phyloP scores from a whole-genome alignment of 257 asterid genomes.

The Nicotiana noctiflora region DNA sequence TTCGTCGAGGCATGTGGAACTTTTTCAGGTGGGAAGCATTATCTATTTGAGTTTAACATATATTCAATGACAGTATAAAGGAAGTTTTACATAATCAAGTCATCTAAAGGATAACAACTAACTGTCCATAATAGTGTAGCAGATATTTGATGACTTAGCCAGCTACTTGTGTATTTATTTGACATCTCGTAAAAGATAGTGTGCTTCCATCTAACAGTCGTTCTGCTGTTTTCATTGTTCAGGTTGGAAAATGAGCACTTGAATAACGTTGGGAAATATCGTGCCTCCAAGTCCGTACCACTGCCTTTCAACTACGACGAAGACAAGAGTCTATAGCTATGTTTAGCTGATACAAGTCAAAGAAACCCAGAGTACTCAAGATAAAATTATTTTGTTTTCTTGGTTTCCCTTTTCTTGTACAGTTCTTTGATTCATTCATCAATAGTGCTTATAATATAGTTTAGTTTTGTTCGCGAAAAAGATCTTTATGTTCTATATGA shows the following conservation, averaged over 20 bases:
- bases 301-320: slow-evolving; percentile 74
- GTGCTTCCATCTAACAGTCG: background rate
- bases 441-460: background rate
- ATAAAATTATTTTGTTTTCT: background rate
- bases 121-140: background rate
- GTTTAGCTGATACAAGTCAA: background rate
- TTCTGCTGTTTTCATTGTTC: slow-evolving; percentile 10
- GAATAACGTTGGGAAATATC: slow-evolving; percentile 67
- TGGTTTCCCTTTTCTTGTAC: background rate
- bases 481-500: background rate
- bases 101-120: background rate
- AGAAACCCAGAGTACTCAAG: background rate
- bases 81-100: background rate
- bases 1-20: slow-evolving; percentile 88
- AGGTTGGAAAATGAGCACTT: slow-evolving; percentile 82
- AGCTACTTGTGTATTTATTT: background rate
- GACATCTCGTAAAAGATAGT: background rate
- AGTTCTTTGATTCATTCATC: background rate
- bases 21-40: slow-evolving; percentile 59
- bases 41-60: background rate
- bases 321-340: slow-evolving; percentile 23
- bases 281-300: slow-evolving; percentile 69
- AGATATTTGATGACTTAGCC: background rate
- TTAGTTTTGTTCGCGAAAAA: too few species aligned
- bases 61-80: background rate